Conservation (phyloP, 2,329 filamentous ascomycete genomes). For the Penicillium sp. region DNA sequence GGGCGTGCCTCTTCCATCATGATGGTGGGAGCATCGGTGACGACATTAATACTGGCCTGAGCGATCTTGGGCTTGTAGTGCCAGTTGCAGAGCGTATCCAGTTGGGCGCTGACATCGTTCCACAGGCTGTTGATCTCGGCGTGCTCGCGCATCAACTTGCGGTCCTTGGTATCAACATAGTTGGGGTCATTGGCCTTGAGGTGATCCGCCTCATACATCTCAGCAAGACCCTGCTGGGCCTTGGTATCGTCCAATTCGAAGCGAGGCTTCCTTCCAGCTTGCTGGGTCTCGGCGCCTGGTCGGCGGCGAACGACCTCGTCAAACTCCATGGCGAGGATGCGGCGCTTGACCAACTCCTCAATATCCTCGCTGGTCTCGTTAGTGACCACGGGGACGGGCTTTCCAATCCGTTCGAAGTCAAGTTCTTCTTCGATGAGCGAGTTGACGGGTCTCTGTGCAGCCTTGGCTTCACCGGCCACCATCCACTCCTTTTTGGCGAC, state of each 20-base stretch:
- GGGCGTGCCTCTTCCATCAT: constrained; percentile 95
- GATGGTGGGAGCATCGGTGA: constrained; percentile 87
- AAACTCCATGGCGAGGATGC: constrained; percentile 86
- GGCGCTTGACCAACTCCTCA: constrained; percentile 89
- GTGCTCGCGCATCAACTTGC: constrained; percentile 80
- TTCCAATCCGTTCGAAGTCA: constrained; percentile 93
- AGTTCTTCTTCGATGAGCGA: constrained; percentile 92
- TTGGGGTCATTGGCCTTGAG: constrained; percentile 74
- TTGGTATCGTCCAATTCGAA: constrained; percentile 86
- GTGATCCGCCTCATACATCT: constrained; percentile 93
- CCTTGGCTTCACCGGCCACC: constrained; percentile 82
- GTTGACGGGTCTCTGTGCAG: constrained; percentile 80
- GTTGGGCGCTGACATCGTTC: constrained; percentile 74
- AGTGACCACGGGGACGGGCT: constrained; percentile 91
- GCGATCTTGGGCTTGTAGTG: constrained; percentile 91
- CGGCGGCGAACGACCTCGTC: constrained; percentile 85
- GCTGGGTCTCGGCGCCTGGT: constrained; percentile 69
- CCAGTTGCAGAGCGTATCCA: constrained; percentile 90
- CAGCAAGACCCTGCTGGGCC: constrained; percentile 81
- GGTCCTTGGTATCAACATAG: constrained; percentile 78
- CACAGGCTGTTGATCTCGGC: constrained; percentile 80
- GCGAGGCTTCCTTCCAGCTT: constrained; percentile 67
- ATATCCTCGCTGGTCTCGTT: constrained; percentile 88
- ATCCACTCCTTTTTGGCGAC: constrained; percentile 92
- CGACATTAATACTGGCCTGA: constrained; percentile 78